Evolutionary conservation across 208 protist species (phyloP), one percentile per base, ranked within the genome.

Genomic region (Leishmania turanica): DNA sequence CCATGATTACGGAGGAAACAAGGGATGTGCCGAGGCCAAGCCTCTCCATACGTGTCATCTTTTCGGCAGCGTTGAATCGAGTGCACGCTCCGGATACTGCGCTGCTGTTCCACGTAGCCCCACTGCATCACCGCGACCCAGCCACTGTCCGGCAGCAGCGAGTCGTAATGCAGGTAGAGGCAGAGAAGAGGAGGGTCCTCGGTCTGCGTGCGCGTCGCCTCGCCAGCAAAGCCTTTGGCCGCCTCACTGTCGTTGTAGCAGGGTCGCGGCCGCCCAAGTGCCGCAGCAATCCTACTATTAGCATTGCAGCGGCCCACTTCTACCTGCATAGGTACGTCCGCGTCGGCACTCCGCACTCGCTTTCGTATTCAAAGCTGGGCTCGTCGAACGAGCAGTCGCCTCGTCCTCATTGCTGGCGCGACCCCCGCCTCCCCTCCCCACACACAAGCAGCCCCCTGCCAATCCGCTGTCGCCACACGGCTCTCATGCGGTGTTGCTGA

Each of bases 101-200:
- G 79, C 34, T 83, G 77, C 17, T 62, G 69, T 5, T 84, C n/a
- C 58, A 91, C 88, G 70, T 81, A 87, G 19, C 71, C 8, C 31
- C 81, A 78, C 21, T 66, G 19, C 62, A 82, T 86, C 31, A 92
- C 75, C 45, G 84, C 85, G 56, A 92, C 92, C 64, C 88, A 89
- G 45, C 77, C 87, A 37, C 72, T 68, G 24, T 77, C 88, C 15
- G 77, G 85, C 37, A 53, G 65, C 47, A 84, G 47, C 31, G 88
- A 83, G 70, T 75, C 88, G 85, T 93, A 91, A 65, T 93, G 90
- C 2, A 90, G 89, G 68, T 89, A 91, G 2, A 92, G 78, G 1
- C 88, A 85, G 17, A 93, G 74, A 42, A 91, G 80, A 13, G 93
- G 81, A 3, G 92, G 74, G 8, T 78, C 66, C 75, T 90, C 81